These are phyloP conservation scores for Acanthamoeba sp. DNA, from an alignment of 208 protist species.

Conservation along the genomic window DNA sequence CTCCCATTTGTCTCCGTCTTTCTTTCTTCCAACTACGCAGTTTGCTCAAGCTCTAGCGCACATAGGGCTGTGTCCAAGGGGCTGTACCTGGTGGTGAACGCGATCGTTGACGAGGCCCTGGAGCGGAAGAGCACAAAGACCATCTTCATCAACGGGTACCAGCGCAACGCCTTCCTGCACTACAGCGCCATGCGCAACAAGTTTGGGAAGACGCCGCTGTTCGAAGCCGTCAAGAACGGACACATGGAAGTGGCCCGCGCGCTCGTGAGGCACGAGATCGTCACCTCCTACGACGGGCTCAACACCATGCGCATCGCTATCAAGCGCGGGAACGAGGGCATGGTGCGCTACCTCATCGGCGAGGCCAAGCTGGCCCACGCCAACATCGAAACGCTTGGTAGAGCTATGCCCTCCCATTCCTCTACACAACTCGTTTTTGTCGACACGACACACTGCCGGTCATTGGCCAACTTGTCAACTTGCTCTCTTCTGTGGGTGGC, in stretches of 20 bases:
- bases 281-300: conserved; percentile 23
- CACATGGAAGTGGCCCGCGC: neutral
- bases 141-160: conserved; percentile 42
- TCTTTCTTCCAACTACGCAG: neutral
- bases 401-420: neutral
- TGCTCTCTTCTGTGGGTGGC: too few relatives aligned
- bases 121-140: conserved; percentile 34
- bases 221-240: neutral
- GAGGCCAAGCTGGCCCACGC: conserved; percentile 27
- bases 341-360: conserved; percentile 49
- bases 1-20: neutral
- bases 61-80: conserved; percentile 16
- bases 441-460: neutral
- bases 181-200: conserved; percentile 64
- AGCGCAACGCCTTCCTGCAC: conserved; percentile 23
- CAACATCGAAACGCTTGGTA: conserved; percentile 14
- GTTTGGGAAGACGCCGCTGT: conserved; percentile 12
- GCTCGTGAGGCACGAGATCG: conserved; percentile 24
- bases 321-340: conserved; percentile 4
- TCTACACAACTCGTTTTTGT: neutral
- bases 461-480: neutral
- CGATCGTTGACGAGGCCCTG: neutral
- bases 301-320: conserved; percentile 50
- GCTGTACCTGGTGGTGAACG: neutral
- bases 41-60: too few relatives aligned